Conservation (phyloP, 495 filamentous ascomycete genomes). For the Podospora pseudopauciseta region DNA sequence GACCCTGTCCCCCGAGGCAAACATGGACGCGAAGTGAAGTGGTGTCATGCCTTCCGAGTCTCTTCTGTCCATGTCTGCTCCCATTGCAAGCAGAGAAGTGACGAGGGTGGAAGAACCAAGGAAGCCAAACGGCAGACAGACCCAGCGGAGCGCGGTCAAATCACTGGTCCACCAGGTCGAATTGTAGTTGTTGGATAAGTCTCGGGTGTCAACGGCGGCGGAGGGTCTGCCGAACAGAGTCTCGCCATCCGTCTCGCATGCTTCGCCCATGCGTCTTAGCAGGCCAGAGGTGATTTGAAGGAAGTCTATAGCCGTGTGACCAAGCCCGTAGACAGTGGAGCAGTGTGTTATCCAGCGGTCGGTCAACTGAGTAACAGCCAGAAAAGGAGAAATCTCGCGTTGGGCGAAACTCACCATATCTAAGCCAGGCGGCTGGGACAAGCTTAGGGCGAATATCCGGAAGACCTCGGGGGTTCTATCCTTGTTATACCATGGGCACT, state of each 20-base stretch:
- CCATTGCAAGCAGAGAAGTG: slow-evolving; percentile 10
- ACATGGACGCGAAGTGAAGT: slow-evolving; percentile 19
- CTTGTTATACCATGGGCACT: not conserved
- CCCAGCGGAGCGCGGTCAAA: slow-evolving; percentile 10
- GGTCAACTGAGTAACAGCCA: slow-evolving; percentile 14
- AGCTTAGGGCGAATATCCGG: not conserved
- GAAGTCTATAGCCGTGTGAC: not conserved
- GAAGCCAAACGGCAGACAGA: slow-evolving; percentile 5
- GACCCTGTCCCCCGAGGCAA: slow-evolving; percentile 3
- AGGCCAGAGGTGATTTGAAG: not conserved
- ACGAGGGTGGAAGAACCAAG: not conserved
- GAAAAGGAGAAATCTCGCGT: slow-evolving; percentile 5
- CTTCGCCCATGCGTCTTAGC: not conserved
- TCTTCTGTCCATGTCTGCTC: slow-evolving; percentile 13
- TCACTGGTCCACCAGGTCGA: not conserved
- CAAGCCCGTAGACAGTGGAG: not conserved
- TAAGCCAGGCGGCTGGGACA: not conserved
- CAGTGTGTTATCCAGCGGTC: not conserved
- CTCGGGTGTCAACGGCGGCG: slow-evolving; percentile 13
- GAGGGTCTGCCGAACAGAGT: not conserved
- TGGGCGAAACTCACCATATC: slow-evolving; percentile 8
- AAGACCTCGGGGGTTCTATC: not conserved
- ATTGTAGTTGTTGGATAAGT: not conserved
- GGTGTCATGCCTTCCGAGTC: slow-evolving; percentile 11
- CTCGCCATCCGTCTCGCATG: not conserved